Evolutionary conservation across 768 basidiomycete species (phyloP).

Genomic region (Plicaturopsis crispa): DNA sequence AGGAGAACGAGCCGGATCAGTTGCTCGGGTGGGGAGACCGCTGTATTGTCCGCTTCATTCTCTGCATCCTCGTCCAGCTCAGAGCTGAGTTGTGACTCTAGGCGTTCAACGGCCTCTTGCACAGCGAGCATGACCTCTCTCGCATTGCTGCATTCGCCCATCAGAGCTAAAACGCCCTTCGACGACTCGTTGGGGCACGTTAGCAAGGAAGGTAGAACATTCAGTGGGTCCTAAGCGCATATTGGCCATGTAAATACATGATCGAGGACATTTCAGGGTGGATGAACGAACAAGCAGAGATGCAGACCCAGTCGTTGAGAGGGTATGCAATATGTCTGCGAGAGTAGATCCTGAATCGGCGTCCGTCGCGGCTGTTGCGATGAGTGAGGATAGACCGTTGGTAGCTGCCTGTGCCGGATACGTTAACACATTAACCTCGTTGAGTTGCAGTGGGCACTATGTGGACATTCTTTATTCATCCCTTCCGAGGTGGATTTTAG

Average conservation of each 20-base stretch:
- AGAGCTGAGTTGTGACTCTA: slow-evolving; percentile 10
- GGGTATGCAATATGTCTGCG: too few species aligned
- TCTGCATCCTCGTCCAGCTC: slow-evolving; percentile 14
- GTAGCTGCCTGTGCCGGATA: too few species aligned
- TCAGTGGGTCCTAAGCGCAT: slow-evolving; percentile 34
- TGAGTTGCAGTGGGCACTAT: too few species aligned
- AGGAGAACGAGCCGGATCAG: too few species aligned
- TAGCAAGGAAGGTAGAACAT: slow-evolving; percentile 27
- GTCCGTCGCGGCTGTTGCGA: too few species aligned
- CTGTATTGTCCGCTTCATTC: slow-evolving; percentile 7
- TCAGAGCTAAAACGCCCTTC: slow-evolving; percentile 21
- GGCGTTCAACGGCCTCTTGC: slow-evolving; percentile 29
- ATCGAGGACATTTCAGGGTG: background rate
- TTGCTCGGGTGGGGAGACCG: too few species aligned
- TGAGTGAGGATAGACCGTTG: too few species aligned
- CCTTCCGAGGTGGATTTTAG: too few species aligned
- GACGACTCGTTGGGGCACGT: slow-evolving; percentile 21
- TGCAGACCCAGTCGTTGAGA: background rate
- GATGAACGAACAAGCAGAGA: background rate
- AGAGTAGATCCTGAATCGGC: too few species aligned
- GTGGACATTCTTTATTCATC: too few species aligned
- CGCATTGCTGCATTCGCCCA: slow-evolving; percentile 22
- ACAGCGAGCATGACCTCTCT: slow-evolving; percentile 35
- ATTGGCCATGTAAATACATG: background rate
- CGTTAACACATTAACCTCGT: too few species aligned